Evolutionary conservation across 2,329 filamentous ascomycete genomes (phyloP).

Genomic region (Mycosphaerella arachidis): DNA sequence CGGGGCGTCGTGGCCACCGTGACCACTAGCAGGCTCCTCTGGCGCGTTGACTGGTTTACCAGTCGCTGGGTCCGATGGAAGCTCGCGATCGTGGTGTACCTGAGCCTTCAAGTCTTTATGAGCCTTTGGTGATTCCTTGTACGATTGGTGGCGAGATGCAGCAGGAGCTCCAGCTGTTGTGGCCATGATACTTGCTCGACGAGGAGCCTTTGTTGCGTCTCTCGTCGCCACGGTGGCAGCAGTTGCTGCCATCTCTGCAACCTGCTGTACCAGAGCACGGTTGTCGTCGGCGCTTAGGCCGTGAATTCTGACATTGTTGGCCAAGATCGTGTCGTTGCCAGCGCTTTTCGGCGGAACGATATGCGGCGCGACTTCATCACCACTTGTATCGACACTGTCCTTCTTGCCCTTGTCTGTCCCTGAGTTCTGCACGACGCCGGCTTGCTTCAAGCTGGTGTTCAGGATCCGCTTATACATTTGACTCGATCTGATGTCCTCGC

Average conservation of each 20-base stretch:
- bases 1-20: conserved; percentile 89
- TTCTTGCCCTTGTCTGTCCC: conserved; percentile 35
- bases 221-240: conserved; percentile 82
- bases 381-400: conserved; percentile 9
- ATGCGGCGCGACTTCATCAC: conserved; percentile 55
- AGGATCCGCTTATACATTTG: conserved; percentile 90
- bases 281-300: conserved; percentile 81
- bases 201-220: conserved; percentile 57
- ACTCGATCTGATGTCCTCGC: conserved; percentile 74
- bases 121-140: conserved; percentile 8
- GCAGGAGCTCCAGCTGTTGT: conserved; percentile 17
- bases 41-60: conserved; percentile 40
- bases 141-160: conserved; percentile 15
- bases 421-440: conserved; percentile 60
- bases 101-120: conserved; percentile 11
- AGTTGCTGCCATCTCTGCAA: conserved; percentile 89
- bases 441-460: conserved; percentile 81
- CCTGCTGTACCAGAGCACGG: conserved; percentile 72
- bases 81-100: conserved; percentile 13
- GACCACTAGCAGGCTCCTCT: conserved; percentile 34
- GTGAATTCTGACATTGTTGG: conserved; percentile 43
- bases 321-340: conserved; percentile 43
- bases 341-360: conserved; percentile 68
- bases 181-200: conserved; percentile 46
- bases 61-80: conserved; percentile 30